Percentiles rank a stretch among this genome's conserved stretches.
phyloP scores from a whole-genome alignment of 306 rosid genomes.

The Begonia peltatifolia region DNA sequence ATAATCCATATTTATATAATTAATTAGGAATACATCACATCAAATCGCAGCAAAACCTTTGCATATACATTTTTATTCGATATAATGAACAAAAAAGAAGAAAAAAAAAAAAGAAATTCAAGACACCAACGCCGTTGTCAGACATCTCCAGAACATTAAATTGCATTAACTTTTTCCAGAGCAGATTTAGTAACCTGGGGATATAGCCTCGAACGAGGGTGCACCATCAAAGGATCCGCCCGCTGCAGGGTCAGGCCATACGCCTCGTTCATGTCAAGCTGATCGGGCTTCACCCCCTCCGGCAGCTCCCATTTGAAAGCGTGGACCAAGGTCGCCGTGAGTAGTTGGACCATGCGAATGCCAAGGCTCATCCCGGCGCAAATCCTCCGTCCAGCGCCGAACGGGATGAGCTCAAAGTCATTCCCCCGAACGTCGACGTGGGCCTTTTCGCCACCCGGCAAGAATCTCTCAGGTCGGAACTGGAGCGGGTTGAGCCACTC shows the following conservation, averaged over 20 bases:
- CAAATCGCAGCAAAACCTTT: not conserved
- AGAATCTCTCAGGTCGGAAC: conserved; percentile 51
- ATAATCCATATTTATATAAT: no score
- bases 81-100: no score
- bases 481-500: conserved; percentile 37
- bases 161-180: not conserved
- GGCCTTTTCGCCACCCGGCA: conserved; percentile 26
- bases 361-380: conserved; percentile 63
- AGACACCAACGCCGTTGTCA: no score
- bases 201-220: conserved; percentile 39
- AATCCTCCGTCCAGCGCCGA: conserved; percentile 70
- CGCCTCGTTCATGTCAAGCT: conserved; percentile 58
- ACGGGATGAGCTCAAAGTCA: conserved; percentile 59
- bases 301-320: conserved; percentile 37
- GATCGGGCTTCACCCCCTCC: conserved; percentile 20
- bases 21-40: no score
- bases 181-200: conserved; percentile 11
- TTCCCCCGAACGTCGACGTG: conserved; percentile 38
- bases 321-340: conserved; percentile 30
- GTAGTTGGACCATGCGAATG: conserved; percentile 30
- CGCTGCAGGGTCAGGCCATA: conserved; percentile 60
- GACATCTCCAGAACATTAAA: not conserved
- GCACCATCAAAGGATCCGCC: conserved; percentile 27
- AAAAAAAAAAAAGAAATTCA: no score
- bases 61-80: not conserved